Evolutionary conservation across 208 protist genomes (phyloP), one percentile per base, ranked within the genome.

Genomic region (Trypanosoma conorhini): DNA sequence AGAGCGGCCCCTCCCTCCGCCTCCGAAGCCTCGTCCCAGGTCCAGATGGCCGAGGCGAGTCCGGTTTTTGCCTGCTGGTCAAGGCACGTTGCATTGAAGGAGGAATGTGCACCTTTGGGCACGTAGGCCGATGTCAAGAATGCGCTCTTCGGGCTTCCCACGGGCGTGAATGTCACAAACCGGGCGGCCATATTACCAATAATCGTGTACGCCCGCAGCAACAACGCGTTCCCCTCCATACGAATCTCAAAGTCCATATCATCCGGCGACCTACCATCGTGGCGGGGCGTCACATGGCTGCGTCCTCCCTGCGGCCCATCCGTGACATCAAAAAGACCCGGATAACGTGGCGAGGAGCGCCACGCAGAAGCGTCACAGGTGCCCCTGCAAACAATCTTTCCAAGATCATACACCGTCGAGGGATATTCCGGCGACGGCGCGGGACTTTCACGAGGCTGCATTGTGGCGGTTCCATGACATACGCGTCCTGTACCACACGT

Each of bases 151-250:
- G 38, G 28, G 8, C 67, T 51, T 24, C 55, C 33, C n/a, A 96
- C 66, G 30, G 91, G 88, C 40, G 58, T 52, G 54, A 96, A 94
- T 30, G 87, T 96, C n/a, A 93, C 83, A 69, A 94, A 96, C 67
- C 87, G 86, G 15, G 87, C 83, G 7, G 81, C 83, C 74, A 96
- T 81, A 73, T 92, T 92, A 68, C 83, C 82, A 64, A 96, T 87
- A 5, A 77, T 86, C 22, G 85, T 90, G 69, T 88, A 87, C 3
- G 86, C 85, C 64, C 73, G 79, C 24, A 96, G 82, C 28, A 90
- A 51, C 9, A 96, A 68, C 26, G 85, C 70, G 19, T 86, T 76
- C 28, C 79, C 44, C 28, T 77, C 70, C 5, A 72, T 86, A 38
- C 24, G 13, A 63, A 93, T 80, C 66, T 77, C 71, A 77, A 94